Base-by-base conservation (phyloP, 2,329 filamentous ascomycete species). In the Cercospora zeae-maydis region DNA sequence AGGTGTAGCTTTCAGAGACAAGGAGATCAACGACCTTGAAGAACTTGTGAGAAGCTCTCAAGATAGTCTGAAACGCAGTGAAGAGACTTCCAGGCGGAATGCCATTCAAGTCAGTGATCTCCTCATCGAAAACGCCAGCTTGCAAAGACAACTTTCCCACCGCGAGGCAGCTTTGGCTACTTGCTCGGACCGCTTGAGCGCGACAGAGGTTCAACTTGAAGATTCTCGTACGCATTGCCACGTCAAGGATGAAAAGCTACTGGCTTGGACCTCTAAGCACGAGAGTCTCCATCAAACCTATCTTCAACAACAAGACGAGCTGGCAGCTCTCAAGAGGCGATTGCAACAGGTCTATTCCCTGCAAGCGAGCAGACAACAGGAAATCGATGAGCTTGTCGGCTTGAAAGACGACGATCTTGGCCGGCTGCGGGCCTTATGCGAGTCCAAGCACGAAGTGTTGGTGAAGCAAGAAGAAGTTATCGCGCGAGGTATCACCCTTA, bases 1-100 rank as follows among this genome's bases (percentile, higher is more conserved):
- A 61, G 65, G 70, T 16, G 66, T 71, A 9, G 70, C 67, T 14
- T 73, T 72, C 45, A 59, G 71, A 52, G 69, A 73, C 57, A 63
- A 65, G 16, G 71, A 73, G 54, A 71, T 73, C 34, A 61, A 63
- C 42, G 60, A 61, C 37, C 62, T 69, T 7, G 66, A 69, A 61
- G 67, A 69, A 27, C 62, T 66, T 21, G 63, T 67, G 53, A 57
- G 63, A 33, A 55, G 30, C 21, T 52, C 63, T 14, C 63, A 68
- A 33, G 63, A 65, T 11, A 62, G 55, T 36, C 59, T 67, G 11
- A 57, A 54, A 33, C 42, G 62, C 31, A 65, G 59, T 39, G 66
- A 68, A 39, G 61, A 63, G 16, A 24, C 61, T 6, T 31, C 64
- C 39, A 27, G n/a, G 21, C 27, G 39, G 27, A 68, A 63, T 49